A percentile compares a stretch with the other conserved stretches of the same genome.
These are phyloP conservation scores for Lactifluus echinatus DNA, from an alignment of 768 basidiomycete species.

Conservation along the genomic window DNA sequence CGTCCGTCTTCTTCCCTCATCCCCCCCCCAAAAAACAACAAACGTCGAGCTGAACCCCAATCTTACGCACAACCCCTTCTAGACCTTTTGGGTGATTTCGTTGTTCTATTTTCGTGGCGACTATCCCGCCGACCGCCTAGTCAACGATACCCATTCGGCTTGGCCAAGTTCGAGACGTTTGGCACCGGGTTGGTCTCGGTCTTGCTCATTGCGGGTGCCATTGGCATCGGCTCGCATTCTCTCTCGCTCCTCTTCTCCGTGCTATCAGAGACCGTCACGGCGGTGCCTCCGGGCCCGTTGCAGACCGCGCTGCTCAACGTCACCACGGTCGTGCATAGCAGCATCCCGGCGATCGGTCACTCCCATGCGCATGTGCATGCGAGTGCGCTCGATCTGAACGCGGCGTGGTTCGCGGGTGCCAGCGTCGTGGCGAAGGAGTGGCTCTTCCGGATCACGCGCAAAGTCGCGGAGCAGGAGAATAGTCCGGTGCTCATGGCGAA, in stretches of 20 bases:
- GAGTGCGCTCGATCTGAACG: constrained; percentile 86
- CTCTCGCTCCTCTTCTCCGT: constrained; percentile 73
- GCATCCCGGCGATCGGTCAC: constrained; percentile 39
- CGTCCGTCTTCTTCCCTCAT: too few species aligned
- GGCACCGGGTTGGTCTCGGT: constrained; percentile 88
- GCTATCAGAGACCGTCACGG: constrained; percentile 54
- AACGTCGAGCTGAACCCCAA: not conserved
- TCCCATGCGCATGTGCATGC: constrained; percentile 45
- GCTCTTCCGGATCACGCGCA: constrained; percentile 82
- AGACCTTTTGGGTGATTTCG: constrained; percentile 87
- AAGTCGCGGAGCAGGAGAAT: constrained; percentile 84
- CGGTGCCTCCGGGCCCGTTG: constrained; percentile 53
- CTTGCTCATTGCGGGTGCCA: constrained; percentile 74
- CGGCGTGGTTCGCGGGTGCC: constrained; percentile 89
- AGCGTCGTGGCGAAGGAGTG: constrained; percentile 85
- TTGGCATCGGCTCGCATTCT: constrained; percentile 86
- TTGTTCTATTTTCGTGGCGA: constrained; percentile 83
- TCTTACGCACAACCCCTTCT: not conserved
- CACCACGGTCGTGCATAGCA: constrained; percentile 44
- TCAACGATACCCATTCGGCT: constrained; percentile 74
- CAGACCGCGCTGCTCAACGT: constrained; percentile 55
- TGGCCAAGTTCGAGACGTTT: constrained; percentile 91
- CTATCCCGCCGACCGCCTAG: constrained; percentile 78
- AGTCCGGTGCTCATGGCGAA: constrained; percentile 93
- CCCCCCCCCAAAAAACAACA: too few species aligned